Base-by-base conservation (phyloP, 805 yeast species). In the Nakazawaea siamensis region DNA sequence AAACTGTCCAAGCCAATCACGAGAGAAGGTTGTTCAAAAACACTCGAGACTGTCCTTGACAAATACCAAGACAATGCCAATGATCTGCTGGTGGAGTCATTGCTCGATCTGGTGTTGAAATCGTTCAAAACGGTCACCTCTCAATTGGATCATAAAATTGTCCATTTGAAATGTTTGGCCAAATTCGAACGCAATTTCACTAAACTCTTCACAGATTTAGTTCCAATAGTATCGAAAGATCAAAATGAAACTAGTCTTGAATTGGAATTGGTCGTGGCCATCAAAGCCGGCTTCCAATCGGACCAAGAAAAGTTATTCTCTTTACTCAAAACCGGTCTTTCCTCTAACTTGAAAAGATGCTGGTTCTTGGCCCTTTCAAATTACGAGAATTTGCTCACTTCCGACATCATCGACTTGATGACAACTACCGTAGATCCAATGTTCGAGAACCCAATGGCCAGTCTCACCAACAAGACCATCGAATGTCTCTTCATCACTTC, bases 1-100 rank as follows among this genome's bases (percentile, higher is more conserved):
- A 80, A 83, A 43, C 76, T 92, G 9, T 60, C 87, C 2, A 88
- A 86, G 48, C 83, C 73, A 17, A 33, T 49, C n/a, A 77, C 81
- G 2, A 70, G 90, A 42, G 40, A 43, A 68, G 69, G 14, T 66
- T 84, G 2, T 50, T 57, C 9, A 43, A 59, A 8, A 20, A 8
- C 23, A 20, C 10, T 20, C 10, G 23, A 20, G 10, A 7, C 10
- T 7, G 10, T 20, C 10, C 7, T 20, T 7, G 10, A 10, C 10
- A 8, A 7, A 8, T 7, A 8, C 23, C 10, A 7, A 10, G 23
- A 20, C 10, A 20, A 8, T 10, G 7, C 23, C 23, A 10, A 20
- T 8, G 23, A 20, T 20, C 10, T 8, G 23, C 10, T 10, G 7
- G 23, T 10, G 7, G 7, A 7, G 10, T 7, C 50, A 16, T 49